Conservation (phyloP, 169 alveolate species). For the Eimeria nieschulzi region DNA sequence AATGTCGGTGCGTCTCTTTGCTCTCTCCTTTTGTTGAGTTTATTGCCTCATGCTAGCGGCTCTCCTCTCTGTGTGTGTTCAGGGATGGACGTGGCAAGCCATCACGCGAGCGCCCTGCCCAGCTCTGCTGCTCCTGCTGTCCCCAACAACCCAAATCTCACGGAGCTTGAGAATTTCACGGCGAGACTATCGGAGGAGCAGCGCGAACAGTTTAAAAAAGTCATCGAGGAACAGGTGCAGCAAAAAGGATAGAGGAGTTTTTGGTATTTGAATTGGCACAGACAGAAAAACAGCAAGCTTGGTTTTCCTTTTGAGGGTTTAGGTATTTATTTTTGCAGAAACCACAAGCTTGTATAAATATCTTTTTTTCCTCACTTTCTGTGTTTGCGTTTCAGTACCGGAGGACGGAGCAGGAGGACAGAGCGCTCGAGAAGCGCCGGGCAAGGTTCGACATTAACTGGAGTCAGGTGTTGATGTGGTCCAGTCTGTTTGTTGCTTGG, state of each 20-base stretch:
- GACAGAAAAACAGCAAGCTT: neutral
- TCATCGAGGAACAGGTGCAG: conserved; percentile 44
- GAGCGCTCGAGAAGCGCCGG: neutral
- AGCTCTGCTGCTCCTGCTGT: neutral
- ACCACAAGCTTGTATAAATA: neutral
- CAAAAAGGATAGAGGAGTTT: neutral
- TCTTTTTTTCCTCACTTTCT: neutral
- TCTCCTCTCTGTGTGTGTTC: neutral
- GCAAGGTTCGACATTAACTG: conserved; percentile 56
- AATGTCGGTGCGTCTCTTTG: neutral
- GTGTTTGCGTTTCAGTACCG: conserved; percentile 44
- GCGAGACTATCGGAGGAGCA: conserved; percentile 49
- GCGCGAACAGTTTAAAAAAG: conserved; percentile 33
- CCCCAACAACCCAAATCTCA: conserved; percentile 8
- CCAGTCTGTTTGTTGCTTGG: conserved; percentile 41
- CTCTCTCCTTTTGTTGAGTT: neutral
- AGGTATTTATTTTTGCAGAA: neutral
- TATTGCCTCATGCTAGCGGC: neutral
- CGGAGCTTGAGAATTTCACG: conserved; percentile 46
- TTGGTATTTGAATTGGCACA: neutral
- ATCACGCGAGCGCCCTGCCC: neutral
- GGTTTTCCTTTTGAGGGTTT: too few species aligned
- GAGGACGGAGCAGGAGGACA: conserved; percentile 40
- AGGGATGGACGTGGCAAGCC: neutral
- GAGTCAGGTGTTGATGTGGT: conserved; percentile 67